Conservation (phyloP, 768 basidiomycete species). For the Termitomyces titanicus region DNA sequence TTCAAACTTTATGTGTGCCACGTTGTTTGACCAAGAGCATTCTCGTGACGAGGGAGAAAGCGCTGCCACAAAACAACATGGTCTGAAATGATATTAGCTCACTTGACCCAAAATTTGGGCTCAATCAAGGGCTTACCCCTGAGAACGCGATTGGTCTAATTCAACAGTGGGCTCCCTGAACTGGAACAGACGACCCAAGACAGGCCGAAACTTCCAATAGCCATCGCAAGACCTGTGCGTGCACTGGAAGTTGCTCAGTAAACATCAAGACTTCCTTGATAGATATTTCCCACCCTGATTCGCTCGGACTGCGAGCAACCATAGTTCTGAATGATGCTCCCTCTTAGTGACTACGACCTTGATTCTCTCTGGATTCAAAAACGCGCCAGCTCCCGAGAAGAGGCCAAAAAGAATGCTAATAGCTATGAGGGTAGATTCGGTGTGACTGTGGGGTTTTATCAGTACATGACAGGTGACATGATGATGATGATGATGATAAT, state of each 20-base stretch:
- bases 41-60: not conserved
- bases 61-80: not conserved
- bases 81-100: no score
- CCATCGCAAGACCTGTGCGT: constrained; percentile 30
- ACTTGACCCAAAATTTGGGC: no score
- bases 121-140: no score
- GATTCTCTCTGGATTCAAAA: no score
- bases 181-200: constrained; percentile 28
- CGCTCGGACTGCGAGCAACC: constrained; percentile 27
- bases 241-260: constrained; percentile 19
- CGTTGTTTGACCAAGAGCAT: not conserved
- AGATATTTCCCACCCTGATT: constrained; percentile 29
- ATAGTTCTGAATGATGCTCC: constrained; percentile 28
- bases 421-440: constrained; percentile 30
- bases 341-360: not conserved
- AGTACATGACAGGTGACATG: no score
- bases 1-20: not conserved
- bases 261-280: no score
- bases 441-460: constrained; percentile 21
- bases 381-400: constrained; percentile 41
- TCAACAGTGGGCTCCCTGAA: constrained; percentile 34
- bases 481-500: no score
- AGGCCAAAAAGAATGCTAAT: constrained; percentile 44
- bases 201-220: constrained; percentile 28
- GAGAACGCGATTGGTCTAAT: constrained; percentile 29